Percentiles rank a stretch among this genome's conserved stretches.
Evolutionary conservation across 2,329 filamentous ascomycete genomes (phyloP).

Genomic region (Biscogniauxia sp.): DNA sequence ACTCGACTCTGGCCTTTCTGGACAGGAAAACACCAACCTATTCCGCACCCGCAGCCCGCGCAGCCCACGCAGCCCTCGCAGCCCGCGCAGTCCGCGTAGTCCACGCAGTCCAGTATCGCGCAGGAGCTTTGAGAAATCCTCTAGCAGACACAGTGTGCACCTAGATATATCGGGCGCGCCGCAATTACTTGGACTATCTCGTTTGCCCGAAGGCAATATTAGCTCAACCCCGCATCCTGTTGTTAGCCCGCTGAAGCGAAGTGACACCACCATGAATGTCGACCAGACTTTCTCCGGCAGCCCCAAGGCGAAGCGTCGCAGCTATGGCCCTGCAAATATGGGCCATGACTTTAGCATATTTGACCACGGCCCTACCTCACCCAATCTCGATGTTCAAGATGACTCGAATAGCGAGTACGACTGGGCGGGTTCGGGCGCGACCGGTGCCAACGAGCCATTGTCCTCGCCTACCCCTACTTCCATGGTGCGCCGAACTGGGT

Average conservation of each 20-base stretch:
- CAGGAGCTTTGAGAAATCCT: slow-evolving; percentile 46
- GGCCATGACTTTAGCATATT: slow-evolving; percentile 71
- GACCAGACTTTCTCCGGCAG: slow-evolving; percentile 77
- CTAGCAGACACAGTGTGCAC: slow-evolving; percentile 53
- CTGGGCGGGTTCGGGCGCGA: slow-evolving; percentile 39
- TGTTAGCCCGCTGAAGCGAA: slow-evolving; percentile 86
- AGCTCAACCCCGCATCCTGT: slow-evolving; percentile 52
- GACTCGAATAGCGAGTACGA: slow-evolving; percentile 53
- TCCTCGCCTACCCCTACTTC: slow-evolving; percentile 49
- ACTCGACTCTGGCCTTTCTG: slow-evolving; percentile 40
- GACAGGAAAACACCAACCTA: slow-evolving; percentile 43
- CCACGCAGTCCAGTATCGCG: slow-evolving; percentile 42
- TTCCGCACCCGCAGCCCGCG: slow-evolving; percentile 1
- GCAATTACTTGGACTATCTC: slow-evolving; percentile 45
- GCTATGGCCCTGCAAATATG: slow-evolving; percentile 70
- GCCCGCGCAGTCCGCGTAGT: background rate
- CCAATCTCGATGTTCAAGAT: slow-evolving; percentile 52
- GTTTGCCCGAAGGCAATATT: slow-evolving; percentile 46
- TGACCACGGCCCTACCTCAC: slow-evolving; percentile 50
- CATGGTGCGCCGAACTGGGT: slow-evolving; percentile 68
- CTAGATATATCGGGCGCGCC: slow-evolving; percentile 55
- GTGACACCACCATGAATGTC: slow-evolving; percentile 84
- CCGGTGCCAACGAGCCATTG: slow-evolving; percentile 39
- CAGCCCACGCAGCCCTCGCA: background rate
- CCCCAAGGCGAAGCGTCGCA: slow-evolving; percentile 87